Evolutionary conservation across 2,329 filamentous ascomycete genomes (phyloP), one percentile per base, ranked within the genome.

Genomic region (Diaporthe citrichinensis): DNA sequence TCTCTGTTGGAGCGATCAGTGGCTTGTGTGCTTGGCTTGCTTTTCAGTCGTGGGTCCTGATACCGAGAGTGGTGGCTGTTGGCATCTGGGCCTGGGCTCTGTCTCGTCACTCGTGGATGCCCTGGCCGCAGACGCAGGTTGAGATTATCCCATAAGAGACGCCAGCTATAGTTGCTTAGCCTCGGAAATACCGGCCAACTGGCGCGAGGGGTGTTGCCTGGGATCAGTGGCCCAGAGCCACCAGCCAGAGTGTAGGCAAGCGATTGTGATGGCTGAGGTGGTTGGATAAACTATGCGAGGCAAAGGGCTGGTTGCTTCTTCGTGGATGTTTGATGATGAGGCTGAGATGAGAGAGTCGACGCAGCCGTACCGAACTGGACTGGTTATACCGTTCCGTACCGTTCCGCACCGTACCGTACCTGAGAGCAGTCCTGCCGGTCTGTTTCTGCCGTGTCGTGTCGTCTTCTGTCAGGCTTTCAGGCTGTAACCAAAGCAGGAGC

Each of bases 121-220:
- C 44, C 71, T 65, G 31, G 39, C 41, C 58, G 34, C 58, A 59
- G 71, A 36, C 28, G 34, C 71, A 59, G 71, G 15, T 49, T 73
- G 71, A 73, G 36, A 62, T 62, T 73, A 51, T 49, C 57, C 57
- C 44, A 53, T 73, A 73, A 55, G 58, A 65, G n/a, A 62, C 41
- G 31, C 55, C 44, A 41, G 57, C 57, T 73, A 73, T 73, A 53
- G 25, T 51, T 62, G 49, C 58, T 73, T 73, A 62, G 71, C 25
- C 71, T 53, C 71, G 71, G 68, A 57, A 58, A 71, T 58, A 58
- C 53, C 65, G 28, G 31, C 65, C 46, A 53, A 28, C 65, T 68
- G 65, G 65, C 65, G 65, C 46, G 46, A 53, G 14, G 31, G 46
- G 12, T 9, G 65, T 68, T 14, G 31, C 3, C 65, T 68, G 46